Conservation (phyloP, 108 stramenopile species). For the Pseudonitzschia pungens region DNA sequence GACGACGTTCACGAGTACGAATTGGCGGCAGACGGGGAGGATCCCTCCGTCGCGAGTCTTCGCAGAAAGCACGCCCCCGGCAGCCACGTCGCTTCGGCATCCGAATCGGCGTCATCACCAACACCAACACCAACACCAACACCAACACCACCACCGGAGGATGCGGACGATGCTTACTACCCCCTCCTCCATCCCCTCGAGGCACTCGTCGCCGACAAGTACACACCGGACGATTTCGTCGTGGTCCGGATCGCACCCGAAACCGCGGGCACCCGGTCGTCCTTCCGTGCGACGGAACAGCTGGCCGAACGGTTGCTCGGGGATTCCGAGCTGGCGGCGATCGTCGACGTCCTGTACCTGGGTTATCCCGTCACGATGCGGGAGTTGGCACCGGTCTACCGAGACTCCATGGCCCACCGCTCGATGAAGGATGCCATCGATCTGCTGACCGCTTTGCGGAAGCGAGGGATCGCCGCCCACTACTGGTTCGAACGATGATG, state of each 20-base stretch:
- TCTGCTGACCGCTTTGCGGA: constrained; percentile 42
- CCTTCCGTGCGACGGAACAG: constrained; percentile 41
- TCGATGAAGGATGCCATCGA: constrained; percentile 49
- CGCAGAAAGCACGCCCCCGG: constrained; percentile 35
- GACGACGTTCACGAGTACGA: constrained; percentile 57
- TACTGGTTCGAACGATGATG: constrained; percentile 51
- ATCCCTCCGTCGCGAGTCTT: constrained; percentile 26
- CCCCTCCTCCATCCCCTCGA: constrained; percentile 27
- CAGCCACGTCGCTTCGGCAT: constrained; percentile 41
- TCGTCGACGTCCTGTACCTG: constrained; percentile 77
- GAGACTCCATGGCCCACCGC: constrained; percentile 25
- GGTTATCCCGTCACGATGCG: constrained; percentile 56
- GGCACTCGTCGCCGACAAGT: constrained; percentile 28
- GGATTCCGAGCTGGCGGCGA: constrained; percentile 15
- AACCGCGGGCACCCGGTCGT: too few relatives aligned
- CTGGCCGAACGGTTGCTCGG: constrained; percentile 41
- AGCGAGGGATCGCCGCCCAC: constrained; percentile 56
- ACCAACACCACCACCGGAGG: too few relatives aligned
- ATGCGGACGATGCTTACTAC: too few relatives aligned
- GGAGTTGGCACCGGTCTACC: constrained; percentile 42
- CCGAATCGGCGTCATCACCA: constrained; percentile 18
- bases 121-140: constrained; percentile 24
- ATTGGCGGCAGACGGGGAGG: constrained; percentile 15
- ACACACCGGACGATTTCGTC: constrained; percentile 46
- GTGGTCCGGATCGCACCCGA: constrained; percentile 64